Evolutionary conservation across 2,329 filamentous ascomycete genomes (phyloP).

Genomic region (Ophiostoma australiae): DNA sequence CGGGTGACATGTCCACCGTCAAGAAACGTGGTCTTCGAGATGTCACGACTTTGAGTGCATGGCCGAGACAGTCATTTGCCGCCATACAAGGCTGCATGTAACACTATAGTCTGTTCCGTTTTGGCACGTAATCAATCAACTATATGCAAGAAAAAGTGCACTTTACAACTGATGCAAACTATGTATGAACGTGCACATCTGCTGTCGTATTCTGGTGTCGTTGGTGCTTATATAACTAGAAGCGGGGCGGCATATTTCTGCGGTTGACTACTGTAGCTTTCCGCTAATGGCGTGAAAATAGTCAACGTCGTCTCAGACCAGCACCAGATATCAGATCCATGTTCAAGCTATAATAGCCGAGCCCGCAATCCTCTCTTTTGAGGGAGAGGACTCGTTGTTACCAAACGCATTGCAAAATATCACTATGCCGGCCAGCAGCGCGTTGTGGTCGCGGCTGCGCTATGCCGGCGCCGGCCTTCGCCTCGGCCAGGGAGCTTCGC

Average conservation of each 20-base stretch:
- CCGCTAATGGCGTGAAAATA: background rate
- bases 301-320: background rate
- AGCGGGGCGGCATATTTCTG: constrained; percentile 13
- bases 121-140: background rate
- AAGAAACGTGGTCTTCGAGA: no score
- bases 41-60: background rate
- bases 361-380: background rate
- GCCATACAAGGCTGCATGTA: background rate
- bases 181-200: no score
- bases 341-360: constrained; percentile 19
- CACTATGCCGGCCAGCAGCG: constrained; percentile 6
- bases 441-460: constrained; percentile 23
- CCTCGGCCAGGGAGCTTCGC: background rate
- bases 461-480: background rate
- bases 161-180: background rate
- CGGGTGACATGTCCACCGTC: background rate
- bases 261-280: background rate
- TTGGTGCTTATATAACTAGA: constrained; percentile 13
- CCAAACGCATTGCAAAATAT: background rate
- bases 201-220: background rate
- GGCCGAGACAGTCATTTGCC: no score
- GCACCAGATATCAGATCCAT: background rate
- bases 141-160: background rate
- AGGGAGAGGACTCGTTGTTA: background rate
- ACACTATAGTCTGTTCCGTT: background rate